Evolutionary conservation across 352 stramenopile genomes (phyloP), one percentile per base, ranked within the genome.

Genomic region (Albugo candida): DNA sequence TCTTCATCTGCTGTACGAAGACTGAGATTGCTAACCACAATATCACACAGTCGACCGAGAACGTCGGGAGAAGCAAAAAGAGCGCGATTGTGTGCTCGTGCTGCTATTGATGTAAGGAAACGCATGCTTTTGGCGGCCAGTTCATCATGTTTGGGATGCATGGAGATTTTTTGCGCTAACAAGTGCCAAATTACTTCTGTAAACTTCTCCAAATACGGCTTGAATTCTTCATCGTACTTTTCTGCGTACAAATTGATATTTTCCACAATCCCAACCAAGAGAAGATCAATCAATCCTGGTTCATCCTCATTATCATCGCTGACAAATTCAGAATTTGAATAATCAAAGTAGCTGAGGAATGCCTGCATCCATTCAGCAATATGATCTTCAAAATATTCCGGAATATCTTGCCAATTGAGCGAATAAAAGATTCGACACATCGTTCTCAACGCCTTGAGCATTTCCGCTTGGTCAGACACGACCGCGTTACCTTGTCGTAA

Each of bases 171-270:
- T 31, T 83, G 67, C 0, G 77, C 70, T 8, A 92, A 56, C 16
- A 86, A 44, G 24, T 86, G 65, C 77, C 77, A 91, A 31, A 91
- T 84, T 10, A 77, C 54, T 38, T 88, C 70, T 0, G 85, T 97
- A 61, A 99, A 99, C 43, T 80, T 72, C 20, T 82, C 74, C 52
- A 99, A 53, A 57, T 92, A 98, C 11, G 84, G 81, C 37, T 94
- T 74, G 65, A 99, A 99, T 45, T 97, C 86, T 65, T 99, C 96
- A 48, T 99, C 95, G 63, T 99, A 98, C 70, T 98, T 99, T 53
- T 94, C 84, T 0, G 84, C 84, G 59, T 99, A 99, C 41, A 99
- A 60, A 47, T 95, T 95, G 10, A 99, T 67, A 71, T 98, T 99
- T 60, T 98, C 84, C 13, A 98, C 81, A 45, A 99, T 94, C 8